phyloP scores from a whole-genome alignment of 805 yeast species.

The Lipomyces oligophaga region DNA sequence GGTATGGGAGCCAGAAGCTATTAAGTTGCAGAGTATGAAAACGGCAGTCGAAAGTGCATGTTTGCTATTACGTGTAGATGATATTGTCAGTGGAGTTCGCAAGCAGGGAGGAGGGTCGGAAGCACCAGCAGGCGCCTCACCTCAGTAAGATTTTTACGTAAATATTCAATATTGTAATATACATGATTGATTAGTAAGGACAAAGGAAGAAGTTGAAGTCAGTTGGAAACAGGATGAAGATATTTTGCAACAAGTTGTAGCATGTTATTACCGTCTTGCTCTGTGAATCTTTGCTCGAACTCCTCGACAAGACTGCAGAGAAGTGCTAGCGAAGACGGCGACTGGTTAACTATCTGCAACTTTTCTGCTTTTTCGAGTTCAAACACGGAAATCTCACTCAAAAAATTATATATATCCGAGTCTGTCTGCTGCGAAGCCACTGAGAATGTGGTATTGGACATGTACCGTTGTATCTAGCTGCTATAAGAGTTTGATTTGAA shows the following conservation, averaged over 20 bases:
- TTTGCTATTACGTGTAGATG: conserved; percentile 90
- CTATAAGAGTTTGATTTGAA: conserved; percentile 33
- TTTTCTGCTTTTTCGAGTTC: conserved; percentile 76
- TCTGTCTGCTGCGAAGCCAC: conserved; percentile 37
- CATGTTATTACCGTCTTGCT: conserved; percentile 58
- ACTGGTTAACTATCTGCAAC: conserved; percentile 73
- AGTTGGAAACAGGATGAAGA: conserved; percentile 43
- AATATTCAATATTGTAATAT: conserved; percentile 6
- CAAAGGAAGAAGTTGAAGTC: background rate
- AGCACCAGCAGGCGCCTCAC: no score
- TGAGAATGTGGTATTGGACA: conserved; percentile 36
- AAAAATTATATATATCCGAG: conserved; percentile 39
- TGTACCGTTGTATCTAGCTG: conserved; percentile 39
- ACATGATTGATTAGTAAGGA: background rate
- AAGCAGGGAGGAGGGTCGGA: conserved; percentile 35
- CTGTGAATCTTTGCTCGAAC: conserved; percentile 80
- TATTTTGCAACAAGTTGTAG: conserved; percentile 52
- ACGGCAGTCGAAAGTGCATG: conserved; percentile 98
- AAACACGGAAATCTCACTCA: conserved; percentile 44
- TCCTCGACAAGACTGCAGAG: conserved; percentile 82
- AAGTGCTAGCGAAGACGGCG: conserved; percentile 77
- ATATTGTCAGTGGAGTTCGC: conserved; percentile 93
- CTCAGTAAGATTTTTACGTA: no score
- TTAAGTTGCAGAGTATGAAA: conserved; percentile 93
- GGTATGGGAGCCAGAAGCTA: conserved; percentile 98